Evolutionary conservation across 2,329 filamentous ascomycete genomes (phyloP), one percentile per base, ranked within the genome.

Genomic region (Phyllosticta citriasiana): DNA sequence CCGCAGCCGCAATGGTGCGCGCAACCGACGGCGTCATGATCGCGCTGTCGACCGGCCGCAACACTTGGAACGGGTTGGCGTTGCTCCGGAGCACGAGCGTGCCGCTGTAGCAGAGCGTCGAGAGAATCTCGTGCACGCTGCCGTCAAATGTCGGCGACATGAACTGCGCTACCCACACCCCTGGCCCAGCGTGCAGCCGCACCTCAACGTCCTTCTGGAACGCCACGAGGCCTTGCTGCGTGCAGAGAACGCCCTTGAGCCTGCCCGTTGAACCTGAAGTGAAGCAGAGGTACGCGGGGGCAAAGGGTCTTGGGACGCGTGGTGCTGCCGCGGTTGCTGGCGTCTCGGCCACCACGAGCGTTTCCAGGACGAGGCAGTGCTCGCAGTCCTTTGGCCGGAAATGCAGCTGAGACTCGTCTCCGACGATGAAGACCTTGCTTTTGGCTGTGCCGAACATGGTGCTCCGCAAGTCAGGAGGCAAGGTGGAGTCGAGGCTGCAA

Each of bases 61-160:
- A 63, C 33, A 74, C 70, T 0, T 60, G 63, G 40, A 78, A 71
- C 0, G 70, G 67, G 12, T 73, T 64, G 1, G 58, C 53, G 0
- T 16, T 40, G 22, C 67, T 62, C 0, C 53, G 40, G 1, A 79
- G 66, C 0, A 77, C 69, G 2, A 79, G 66, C 0, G 75, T 76
- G 0, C 71, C 71, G 0, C 77, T 77, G 59, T 77, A 74, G 19
- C 66, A 67, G 0, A 79, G 66, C 0, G 76, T 67, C 0, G 73
- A 74, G 60, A 78, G 78, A 0, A 76, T 69, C 60, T 76, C 77
- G 35, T 75, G 70, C 9, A 79, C 76, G 59, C 70, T 72, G n/a
- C 73, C 75, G 64, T 79, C 78, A 60, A 80, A 80, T 0, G 66
- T 73, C 0, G 71, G 66, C 1, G 77, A 79, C 69, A 79, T 72